These are phyloP conservation scores for Citrullus mucosospermus DNA, from an alignment of 306 rosid genomes.

Conservation along the genomic window DNA sequence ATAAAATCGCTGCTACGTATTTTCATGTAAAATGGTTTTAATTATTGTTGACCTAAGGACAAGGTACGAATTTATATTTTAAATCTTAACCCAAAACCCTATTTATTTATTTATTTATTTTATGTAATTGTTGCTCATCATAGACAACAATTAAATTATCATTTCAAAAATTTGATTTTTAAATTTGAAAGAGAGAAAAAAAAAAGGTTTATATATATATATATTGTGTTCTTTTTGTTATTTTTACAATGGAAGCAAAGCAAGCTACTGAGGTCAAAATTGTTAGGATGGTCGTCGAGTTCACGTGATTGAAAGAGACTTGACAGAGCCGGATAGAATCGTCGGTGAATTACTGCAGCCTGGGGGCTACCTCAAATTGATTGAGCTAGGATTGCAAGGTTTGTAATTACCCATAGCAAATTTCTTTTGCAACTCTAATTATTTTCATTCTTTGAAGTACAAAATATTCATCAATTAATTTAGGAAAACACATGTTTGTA, in stretches of 20 bases:
- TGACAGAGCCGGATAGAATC: conserved; percentile 78
- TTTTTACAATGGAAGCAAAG: not conserved
- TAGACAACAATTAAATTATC: no score
- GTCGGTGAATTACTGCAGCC: conserved; percentile 92
- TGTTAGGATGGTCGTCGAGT: conserved; percentile 77
- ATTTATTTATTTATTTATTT: not conserved
- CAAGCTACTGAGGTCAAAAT: not conserved
- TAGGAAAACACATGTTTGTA: not conserved
- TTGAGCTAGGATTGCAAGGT: conserved; percentile 91
- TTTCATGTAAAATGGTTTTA: not conserved
- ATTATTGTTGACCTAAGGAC: not conserved
- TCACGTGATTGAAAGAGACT: conserved; percentile 79
- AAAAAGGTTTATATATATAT: no score
- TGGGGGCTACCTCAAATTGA: conserved; percentile 83
- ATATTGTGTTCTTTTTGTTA: no score
- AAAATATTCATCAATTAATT: not conserved
- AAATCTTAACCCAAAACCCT: not conserved
- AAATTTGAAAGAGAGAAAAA: no score
- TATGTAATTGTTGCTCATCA: not conserved
- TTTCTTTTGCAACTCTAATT: not conserved
- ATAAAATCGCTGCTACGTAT: not conserved
- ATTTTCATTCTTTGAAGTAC: not conserved
- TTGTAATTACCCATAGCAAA: not conserved
- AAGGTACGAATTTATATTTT: not conserved
- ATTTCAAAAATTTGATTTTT: no score